phyloP scores from a whole-genome alignment of 257 asterid genomes.

The Lycium ferocissimum region DNA sequence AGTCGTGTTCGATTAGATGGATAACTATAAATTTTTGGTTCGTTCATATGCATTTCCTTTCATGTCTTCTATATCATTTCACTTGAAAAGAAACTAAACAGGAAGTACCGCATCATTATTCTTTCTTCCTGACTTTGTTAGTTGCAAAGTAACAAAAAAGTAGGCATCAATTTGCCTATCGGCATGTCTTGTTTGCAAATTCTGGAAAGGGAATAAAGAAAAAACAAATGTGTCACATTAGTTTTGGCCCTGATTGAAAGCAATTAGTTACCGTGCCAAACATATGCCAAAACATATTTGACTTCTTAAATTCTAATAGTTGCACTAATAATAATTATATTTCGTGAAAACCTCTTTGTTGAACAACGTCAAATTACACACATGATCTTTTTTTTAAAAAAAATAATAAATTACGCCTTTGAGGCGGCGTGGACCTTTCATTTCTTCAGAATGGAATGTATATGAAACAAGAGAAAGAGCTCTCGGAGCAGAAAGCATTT shows the following conservation, averaged over 20 bases:
- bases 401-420: too few species aligned
- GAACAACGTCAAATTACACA: neutral
- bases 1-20: neutral
- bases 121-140: slow-evolving; percentile 24
- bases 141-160: slow-evolving; percentile 43
- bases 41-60: neutral
- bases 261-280: slow-evolving; percentile 56
- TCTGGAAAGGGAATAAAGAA: slow-evolving; percentile 29
- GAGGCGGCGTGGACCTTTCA: too few species aligned
- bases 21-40: neutral
- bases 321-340: neutral
- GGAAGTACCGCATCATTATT: neutral
- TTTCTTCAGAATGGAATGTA: too few species aligned
- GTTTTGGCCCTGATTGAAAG: slow-evolving; percentile 33
- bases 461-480: too few species aligned
- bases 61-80: neutral
- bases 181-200: slow-evolving; percentile 37
- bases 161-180: slow-evolving; percentile 47
- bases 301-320: slow-evolving; percentile 32
- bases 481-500: too few species aligned
- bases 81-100: neutral
- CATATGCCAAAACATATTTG: slow-evolving; percentile 39
- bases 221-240: slow-evolving; percentile 34
- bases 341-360: neutral
- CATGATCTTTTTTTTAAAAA: neutral